Percentiles rank a stretch among this genome's conserved stretches.
phyloP scores from a whole-genome alignment of 23 red algal species.

The Gracilaria domingensis region DNA sequence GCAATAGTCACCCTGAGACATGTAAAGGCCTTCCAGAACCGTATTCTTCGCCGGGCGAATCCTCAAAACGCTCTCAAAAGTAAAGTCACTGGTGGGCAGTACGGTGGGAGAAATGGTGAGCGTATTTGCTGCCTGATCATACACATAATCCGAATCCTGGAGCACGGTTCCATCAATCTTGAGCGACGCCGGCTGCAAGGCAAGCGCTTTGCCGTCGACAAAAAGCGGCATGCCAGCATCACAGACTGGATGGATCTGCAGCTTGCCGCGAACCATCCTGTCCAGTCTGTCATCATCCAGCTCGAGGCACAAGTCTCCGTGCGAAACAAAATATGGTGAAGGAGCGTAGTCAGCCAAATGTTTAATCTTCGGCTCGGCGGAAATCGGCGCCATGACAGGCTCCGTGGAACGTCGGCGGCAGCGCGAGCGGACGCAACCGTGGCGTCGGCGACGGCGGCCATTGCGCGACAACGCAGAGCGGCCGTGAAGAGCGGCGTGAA shows the following conservation, averaged over 20 bases:
- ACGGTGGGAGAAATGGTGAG: conserved; percentile 34
- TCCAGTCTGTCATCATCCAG: conserved; percentile 76
- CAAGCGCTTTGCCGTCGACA: conserved; percentile 77
- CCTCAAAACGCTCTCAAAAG: conserved; percentile 70
- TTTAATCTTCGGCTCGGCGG: conserved; percentile 53
- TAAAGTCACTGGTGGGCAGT: conserved; percentile 47
- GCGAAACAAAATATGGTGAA: conserved; percentile 74
- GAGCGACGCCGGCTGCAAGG: conserved; percentile 63
- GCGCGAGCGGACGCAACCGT: not conserved
- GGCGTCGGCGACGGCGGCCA: not conserved
- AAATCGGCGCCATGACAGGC: not conserved
- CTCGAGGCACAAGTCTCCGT: conserved; percentile 72
- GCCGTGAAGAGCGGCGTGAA: not conserved
- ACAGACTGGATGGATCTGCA: conserved; percentile 40
- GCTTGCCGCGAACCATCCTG: conserved; percentile 59
- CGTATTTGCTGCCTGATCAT: conserved; percentile 9
- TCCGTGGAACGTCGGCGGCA: not conserved
- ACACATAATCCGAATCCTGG: conserved; percentile 53
- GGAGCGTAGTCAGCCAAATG: conserved; percentile 80
- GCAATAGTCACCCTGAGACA: conserved; percentile 89
- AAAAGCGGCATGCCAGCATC: conserved; percentile 39
- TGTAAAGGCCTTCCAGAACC: conserved; percentile 92
- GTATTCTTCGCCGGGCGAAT: conserved; percentile 84
- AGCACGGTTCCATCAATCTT: conserved; percentile 66
- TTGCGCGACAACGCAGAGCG: not conserved